phyloP scores from a whole-genome alignment of 1,139 yeast species.

The Candida sp. region DNA sequence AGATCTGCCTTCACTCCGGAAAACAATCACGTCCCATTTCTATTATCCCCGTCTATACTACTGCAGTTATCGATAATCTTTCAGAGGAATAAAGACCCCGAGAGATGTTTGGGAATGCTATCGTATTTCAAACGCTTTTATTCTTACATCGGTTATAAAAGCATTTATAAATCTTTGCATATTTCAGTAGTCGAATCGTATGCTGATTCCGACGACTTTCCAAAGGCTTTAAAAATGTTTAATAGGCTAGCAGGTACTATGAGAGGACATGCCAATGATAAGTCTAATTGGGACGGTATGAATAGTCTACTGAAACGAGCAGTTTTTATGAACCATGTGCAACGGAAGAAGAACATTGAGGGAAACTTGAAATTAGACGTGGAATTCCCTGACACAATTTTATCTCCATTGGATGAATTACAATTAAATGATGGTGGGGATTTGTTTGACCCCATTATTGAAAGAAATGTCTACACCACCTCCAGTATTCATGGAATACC shows the following conservation, averaged over 20 bases:
- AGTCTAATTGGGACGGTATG: constrained; percentile 1
- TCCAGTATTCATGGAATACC: constrained; percentile 17
- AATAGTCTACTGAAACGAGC: not conserved
- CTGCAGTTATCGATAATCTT: constrained; percentile 27
- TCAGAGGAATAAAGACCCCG: constrained; percentile 21
- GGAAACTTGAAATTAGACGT: constrained; percentile 8
- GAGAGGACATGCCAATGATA: not conserved
- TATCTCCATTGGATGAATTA: constrained; percentile 14
- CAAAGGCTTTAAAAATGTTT: constrained; percentile 23
- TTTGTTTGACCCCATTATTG: constrained; percentile 24
- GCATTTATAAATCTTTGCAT: constrained; percentile 22
- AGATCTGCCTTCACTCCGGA: constrained; percentile 14
- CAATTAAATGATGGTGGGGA: constrained; percentile 13
- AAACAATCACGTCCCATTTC: constrained; percentile 26
- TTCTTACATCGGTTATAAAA: constrained; percentile 29
- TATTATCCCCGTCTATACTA: constrained; percentile 23
- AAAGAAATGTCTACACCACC: constrained; percentile 23
- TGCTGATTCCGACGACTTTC: constrained; percentile 19
- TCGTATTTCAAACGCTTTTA: constrained; percentile 38
- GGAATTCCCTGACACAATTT: constrained; percentile 9
- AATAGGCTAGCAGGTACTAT: constrained; percentile 5
- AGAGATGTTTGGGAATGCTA: constrained; percentile 26
- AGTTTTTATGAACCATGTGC: constrained; percentile 12
- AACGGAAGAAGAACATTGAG: constrained; percentile 25
- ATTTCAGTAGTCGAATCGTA: constrained; percentile 30